Base-by-base conservation (phyloP, 23 red algal genomes). In the Pyropia haitanensis region DNA sequence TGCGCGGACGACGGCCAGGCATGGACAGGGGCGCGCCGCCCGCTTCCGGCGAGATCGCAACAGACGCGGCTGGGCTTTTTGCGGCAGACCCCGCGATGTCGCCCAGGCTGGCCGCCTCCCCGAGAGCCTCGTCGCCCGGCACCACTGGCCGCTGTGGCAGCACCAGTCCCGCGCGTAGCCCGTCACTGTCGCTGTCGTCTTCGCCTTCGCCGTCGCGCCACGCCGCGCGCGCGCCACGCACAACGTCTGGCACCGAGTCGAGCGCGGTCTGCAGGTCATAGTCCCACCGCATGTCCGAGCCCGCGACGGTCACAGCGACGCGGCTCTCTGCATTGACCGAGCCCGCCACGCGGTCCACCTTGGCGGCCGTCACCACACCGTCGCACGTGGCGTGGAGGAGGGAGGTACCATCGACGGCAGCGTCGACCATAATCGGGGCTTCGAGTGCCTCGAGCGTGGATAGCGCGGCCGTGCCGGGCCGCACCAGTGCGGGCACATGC, bases 231-330 rank as follows among this genome's bases (percentile, higher is more conserved):
- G 39, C 39, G 4, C 7, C 10, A 46, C 39, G 39, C 39, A 46
- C 39, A 7, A 75, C 51, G 5, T 26, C 71, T 16, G 81, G 81
- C 12, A 87, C 22, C 27, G 34, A 59, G 28, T 64, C 63, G 12
- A 87, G 32, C 34, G 61, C 81, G 19, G 81, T 55, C 32, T 87
- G 81, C 17, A 70, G 52, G 55, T 87, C 81, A 32, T 76, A 54
- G 31, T 87, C 81, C 81, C 81, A 87, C 49, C 76, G 32, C 22
- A 87, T 76, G 7, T 49, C 32, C 18, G 70, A 46, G 44, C 61
- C 64, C 26, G 39, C 60, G 12, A 87, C 26, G 24, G n/a, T 69
- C 13, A 87, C 44, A 26, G 67, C 54, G 24, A 70, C 3, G 5
- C 55, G 49, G 63, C 14, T 76, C 57, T 23, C 64, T 46, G 48